These are phyloP conservation scores for Suillus clintonianus DNA, from an alignment of 768 basidiomycete genomes.

Conservation along the genomic window DNA sequence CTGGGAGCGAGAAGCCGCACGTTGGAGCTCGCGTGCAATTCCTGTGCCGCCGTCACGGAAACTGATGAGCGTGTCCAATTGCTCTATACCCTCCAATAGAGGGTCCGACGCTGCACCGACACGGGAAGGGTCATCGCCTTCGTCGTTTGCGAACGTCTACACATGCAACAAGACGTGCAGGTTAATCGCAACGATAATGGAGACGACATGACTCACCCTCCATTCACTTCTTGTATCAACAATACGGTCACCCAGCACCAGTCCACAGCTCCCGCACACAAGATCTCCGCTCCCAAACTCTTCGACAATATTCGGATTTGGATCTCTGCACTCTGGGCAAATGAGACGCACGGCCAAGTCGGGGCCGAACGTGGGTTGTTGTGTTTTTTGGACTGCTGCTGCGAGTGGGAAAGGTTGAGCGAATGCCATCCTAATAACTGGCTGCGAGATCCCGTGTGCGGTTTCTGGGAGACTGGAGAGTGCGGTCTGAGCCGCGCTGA, in stretches of 20 bases:
- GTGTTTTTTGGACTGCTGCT: slow-evolving; percentile 46
- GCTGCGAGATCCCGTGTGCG: slow-evolving; percentile 14
- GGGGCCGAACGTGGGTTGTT: slow-evolving; percentile 68
- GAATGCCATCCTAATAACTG: slow-evolving; percentile 52
- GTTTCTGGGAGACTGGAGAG: slow-evolving; percentile 14
- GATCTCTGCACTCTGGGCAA: slow-evolving; percentile 94
- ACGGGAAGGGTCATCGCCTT: slow-evolving; percentile 99
- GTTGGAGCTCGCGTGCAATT: slow-evolving; percentile 87
- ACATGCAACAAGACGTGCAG: slow-evolving; percentile 23
- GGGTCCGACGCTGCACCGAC: slow-evolving; percentile 96
- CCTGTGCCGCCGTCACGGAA: slow-evolving; percentile 96
- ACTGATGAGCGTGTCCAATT: slow-evolving; percentile 92
- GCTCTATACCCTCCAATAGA: slow-evolving; percentile 90
- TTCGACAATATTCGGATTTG: slow-evolving; percentile 93
- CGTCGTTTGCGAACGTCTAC: slow-evolving; percentile 99
- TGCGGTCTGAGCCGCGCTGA: slow-evolving; percentile 7
- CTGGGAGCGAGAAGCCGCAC: slow-evolving; percentile 83
- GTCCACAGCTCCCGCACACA: slow-evolving; percentile 90
- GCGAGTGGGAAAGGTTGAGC: slow-evolving; percentile 83
- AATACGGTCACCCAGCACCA: slow-evolving; percentile 93
- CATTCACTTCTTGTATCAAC: slow-evolving; percentile 99
- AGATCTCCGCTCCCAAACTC: slow-evolving; percentile 98
- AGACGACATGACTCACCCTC: slow-evolving; percentile 63
- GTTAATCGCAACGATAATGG: slow-evolving; percentile 11
- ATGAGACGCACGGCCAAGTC: slow-evolving; percentile 88